Conservation (phyloP, 306 rosid genomes). For the Quillaja saponaria region DNA sequence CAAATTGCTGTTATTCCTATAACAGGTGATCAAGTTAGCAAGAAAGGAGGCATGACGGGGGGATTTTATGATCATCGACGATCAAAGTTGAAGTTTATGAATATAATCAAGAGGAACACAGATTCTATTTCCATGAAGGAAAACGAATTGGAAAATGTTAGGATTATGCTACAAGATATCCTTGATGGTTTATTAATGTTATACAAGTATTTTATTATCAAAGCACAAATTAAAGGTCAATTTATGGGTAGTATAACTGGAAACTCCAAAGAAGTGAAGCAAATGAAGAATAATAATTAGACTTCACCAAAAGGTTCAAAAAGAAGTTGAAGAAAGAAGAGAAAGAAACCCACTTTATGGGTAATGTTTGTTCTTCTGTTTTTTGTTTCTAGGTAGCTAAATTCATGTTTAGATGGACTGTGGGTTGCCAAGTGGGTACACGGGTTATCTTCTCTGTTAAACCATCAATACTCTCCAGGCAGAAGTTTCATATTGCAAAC, state of each 20-base stretch:
- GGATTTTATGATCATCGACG: conserved; percentile 96
- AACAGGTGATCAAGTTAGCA: conserved; percentile 98
- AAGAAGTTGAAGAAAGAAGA: too few relatives aligned
- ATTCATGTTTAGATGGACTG: not conserved
- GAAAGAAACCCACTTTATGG: conserved; percentile 1
- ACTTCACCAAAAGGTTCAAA: not conserved
- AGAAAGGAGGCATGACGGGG: conserved; percentile 99
- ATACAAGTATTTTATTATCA: too few relatives aligned
- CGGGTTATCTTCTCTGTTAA: too few relatives aligned
- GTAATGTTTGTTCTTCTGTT: not conserved
- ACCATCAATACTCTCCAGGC: too few relatives aligned
- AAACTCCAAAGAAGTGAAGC: conserved; percentile 15
- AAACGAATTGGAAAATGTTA: conserved; percentile 66
- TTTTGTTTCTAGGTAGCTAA: not conserved
- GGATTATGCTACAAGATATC: conserved; percentile 79
- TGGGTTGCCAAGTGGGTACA: too few relatives aligned
- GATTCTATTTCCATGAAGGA: conserved; percentile 54
- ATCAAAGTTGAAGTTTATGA: conserved; percentile 86
- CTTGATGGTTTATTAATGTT: conserved; percentile 40
- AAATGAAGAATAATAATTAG: not conserved
- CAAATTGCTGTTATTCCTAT: conserved; percentile 21
- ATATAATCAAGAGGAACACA: conserved; percentile 53
- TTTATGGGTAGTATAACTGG: conserved; percentile 1
- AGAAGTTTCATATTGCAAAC: too few relatives aligned
- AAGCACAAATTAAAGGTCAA: too few relatives aligned